Evolutionary conservation across 2,329 filamentous ascomycete species (phyloP), one percentile per base, ranked within the genome.

Genomic region (Fusarium globosum): DNA sequence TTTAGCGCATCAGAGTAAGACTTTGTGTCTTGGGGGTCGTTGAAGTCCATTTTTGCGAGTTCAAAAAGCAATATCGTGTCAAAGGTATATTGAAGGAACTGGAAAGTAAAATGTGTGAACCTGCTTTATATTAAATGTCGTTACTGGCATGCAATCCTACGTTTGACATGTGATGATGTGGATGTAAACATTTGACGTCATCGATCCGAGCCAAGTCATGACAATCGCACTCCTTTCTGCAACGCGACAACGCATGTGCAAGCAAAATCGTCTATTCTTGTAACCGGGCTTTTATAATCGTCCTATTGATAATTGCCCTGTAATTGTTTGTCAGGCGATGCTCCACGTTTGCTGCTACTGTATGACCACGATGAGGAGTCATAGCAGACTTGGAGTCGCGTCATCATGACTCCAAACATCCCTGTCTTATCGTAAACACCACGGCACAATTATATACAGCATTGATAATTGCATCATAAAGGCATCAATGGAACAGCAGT

Each of bases 61-160:
- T 28, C 7, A 30, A 30, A 28, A 30, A 30, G 3, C 9, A 30
- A 30, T 11, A 30, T 10, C 28, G 28, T 30, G 28, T 30, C 28
- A 30, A 30, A 30, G 1, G 9, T 30, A 30, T n/a, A 2, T 30
- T 30, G 8, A 2, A 23, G 15, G 10, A 18, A 7, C 7, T 23
- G 5, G 3, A 36, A 11, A 36, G 15, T 0, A 11, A 36, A 4
- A 5, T 4, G 4, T 11, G 14, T 5, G 20, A 6, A 3, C 4
- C 6, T 13, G 14, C 28, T 39, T 41, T 41, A 28, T 55, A 41
- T n/a, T 41, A 4, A 2, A 41, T 4, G 14, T 21, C 3, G 4
- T 4, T 21, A 0, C 2, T n/a, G 14, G 20, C 20, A 41, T 30
- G 2, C 2, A n/a, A n/a, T 21, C 3, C 1, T 18, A 9, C 2